phyloP scores from a whole-genome alignment of 176 grass and related monocot genomes.

The Rhipidocladum racemiflorum region DNA sequence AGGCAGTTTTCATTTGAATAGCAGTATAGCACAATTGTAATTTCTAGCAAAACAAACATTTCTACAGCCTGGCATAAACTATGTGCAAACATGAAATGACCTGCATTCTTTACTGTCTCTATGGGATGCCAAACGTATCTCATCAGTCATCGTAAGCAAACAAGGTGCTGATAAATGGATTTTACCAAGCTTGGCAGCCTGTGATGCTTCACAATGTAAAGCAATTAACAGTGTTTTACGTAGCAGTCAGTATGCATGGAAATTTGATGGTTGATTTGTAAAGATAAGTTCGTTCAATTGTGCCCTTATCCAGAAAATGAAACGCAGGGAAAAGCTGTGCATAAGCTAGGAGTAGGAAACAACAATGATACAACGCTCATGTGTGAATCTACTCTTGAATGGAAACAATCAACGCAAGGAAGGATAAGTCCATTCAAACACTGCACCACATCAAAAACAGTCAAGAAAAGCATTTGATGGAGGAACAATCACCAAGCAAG shows the following conservation, averaged over 20 bases:
- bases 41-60: not conserved
- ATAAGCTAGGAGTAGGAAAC: not conserved
- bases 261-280: not conserved
- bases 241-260: not conserved
- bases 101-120: not conserved
- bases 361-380: not conserved
- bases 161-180: not conserved
- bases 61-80: not conserved
- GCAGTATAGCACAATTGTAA: not conserved
- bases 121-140: constrained; percentile 6
- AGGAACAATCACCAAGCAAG: not conserved
- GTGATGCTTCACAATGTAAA: not conserved
- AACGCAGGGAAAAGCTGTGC: not conserved
- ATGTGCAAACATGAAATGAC: not conserved
- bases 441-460: not conserved
- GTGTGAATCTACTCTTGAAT: not conserved
- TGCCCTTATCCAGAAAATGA: not conserved
- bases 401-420: not conserved
- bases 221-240: not conserved
- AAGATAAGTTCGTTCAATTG: not conserved
- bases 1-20: constrained; percentile 11
- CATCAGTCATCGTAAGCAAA: not conserved
- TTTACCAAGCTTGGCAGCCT: not conserved
- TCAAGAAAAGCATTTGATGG: not conserved
- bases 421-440: not conserved